phyloP scores from a whole-genome alignment of 2,329 filamentous ascomycete species.

The Phyllosticta citrichinensis region DNA sequence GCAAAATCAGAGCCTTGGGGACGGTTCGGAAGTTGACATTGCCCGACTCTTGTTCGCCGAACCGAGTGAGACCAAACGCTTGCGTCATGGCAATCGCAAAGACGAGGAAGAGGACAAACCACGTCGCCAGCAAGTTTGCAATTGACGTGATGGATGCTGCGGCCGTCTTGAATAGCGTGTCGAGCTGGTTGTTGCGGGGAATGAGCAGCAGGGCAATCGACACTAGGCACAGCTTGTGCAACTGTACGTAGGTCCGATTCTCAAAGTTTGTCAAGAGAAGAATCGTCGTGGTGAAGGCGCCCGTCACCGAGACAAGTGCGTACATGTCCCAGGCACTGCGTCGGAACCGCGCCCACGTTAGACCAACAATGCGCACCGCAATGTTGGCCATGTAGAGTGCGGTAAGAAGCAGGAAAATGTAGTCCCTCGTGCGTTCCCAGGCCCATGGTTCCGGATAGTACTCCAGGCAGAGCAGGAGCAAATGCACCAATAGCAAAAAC shows the following conservation, averaged over 20 bases:
- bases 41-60: conserved; percentile 59
- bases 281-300: conserved; percentile 73
- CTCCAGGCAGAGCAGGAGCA: conserved; percentile 74
- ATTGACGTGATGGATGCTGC: conserved; percentile 88
- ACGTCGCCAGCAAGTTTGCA: conserved; percentile 84
- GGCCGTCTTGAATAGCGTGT: conserved; percentile 97
- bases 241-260: conserved; percentile 56
- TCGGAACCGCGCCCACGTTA: conserved; percentile 86
- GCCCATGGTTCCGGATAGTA: conserved; percentile 63
- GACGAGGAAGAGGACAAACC: conserved; percentile 93
- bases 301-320: conserved; percentile 67
- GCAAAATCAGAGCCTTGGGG: conserved; percentile 81
- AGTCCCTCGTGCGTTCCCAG: conserved; percentile 62
- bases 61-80: conserved; percentile 87
- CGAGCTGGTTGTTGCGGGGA: conserved; percentile 89
- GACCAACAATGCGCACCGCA: conserved; percentile 69
- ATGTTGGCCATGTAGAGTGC: conserved; percentile 77
- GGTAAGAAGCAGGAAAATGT: conserved; percentile 71
- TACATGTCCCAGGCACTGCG: conserved; percentile 94
- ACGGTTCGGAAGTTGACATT: conserved; percentile 92
- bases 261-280: conserved; percentile 55
- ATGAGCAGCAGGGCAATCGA: conserved; percentile 84
- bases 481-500: conserved; percentile 65
- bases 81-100: conserved; percentile 96
- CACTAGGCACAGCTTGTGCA: conserved; percentile 92